phyloP scores from a whole-genome alignment of 257 asterid species.

The Gentiana macrophylla region DNA sequence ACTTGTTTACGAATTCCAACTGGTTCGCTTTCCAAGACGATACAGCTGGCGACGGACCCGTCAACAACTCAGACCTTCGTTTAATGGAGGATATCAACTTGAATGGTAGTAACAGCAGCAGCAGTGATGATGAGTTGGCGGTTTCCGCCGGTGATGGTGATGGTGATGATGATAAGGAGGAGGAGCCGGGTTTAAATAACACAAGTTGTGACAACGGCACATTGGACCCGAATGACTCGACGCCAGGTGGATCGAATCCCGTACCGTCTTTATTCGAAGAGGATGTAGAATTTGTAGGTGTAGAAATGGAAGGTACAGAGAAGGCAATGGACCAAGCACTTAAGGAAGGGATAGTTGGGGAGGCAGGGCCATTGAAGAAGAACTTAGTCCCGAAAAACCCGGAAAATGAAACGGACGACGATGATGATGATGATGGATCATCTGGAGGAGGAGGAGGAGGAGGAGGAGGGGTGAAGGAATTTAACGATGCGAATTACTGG shows the following conservation, averaged over 20 bases:
- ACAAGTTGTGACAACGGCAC: conserved; percentile 27
- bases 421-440: conserved; percentile 32
- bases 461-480: conserved; percentile 57
- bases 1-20: conserved; percentile 95
- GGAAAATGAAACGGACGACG: conserved; percentile 46
- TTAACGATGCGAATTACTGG: conserved; percentile 82
- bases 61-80: conserved; percentile 49
- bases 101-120: conserved; percentile 27
- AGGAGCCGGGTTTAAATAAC: neutral
- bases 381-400: conserved; percentile 31
- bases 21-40: conserved; percentile 99
- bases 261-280: conserved; percentile 91
- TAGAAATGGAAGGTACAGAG: conserved; percentile 73
- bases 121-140: conserved; percentile 73
- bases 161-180: conserved; percentile 16
- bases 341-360: conserved; percentile 91
- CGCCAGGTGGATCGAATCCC: no score
- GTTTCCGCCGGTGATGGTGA: conserved; percentile 45
- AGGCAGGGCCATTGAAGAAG: conserved; percentile 69
- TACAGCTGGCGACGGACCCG: conserved; percentile 34
- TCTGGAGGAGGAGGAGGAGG: conserved; percentile 42
- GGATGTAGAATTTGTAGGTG: conserved; percentile 97
- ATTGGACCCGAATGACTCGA: neutral
- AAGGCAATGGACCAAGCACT: conserved; percentile 84
- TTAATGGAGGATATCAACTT: conserved; percentile 45